These are phyloP conservation scores for Davidsoniella eucalypti DNA, from an alignment of 2,329 filamentous ascomycete species.

Conservation along the genomic window DNA sequence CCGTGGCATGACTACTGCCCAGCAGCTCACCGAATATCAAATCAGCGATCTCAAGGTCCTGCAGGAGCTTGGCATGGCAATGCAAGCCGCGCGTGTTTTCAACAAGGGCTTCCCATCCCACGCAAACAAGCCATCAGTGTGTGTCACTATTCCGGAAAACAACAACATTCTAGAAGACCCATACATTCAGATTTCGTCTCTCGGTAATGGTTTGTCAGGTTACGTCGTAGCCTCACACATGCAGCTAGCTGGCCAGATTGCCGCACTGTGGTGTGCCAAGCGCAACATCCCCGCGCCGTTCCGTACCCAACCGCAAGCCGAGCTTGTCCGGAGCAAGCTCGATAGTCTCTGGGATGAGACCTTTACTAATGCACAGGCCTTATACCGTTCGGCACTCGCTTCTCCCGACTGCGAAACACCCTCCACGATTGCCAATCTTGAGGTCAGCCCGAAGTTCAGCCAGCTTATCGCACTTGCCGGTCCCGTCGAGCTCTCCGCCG, in stretches of 20 bases:
- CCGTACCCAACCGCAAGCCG: constrained; percentile 27
- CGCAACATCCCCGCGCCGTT: constrained; percentile 44
- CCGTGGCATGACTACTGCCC: constrained; percentile 27
- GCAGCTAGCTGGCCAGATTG: constrained; percentile 45
- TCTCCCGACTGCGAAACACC: constrained; percentile 12
- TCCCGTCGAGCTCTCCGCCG: constrained; percentile 33
- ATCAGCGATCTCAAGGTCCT: constrained; percentile 32
- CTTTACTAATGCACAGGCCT: too few relatives aligned
- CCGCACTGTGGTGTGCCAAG: constrained; percentile 41
- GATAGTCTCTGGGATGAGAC: constrained; percentile 21
- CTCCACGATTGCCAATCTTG: constrained; percentile 2
- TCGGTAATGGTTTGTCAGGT: constrained; percentile 17
- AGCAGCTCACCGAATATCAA: constrained; percentile 27
- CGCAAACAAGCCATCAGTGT: background rate
- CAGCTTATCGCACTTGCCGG: constrained; percentile 27
- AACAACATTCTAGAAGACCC: constrained; percentile 29
- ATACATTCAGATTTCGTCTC: constrained; percentile 25
- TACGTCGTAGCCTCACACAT: constrained; percentile 28
- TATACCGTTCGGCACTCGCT: too few relatives aligned
- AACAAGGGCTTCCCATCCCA: background rate
- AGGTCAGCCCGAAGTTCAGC: constrained; percentile 16
- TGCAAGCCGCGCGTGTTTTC: constrained; percentile 26
- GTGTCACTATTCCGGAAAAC: background rate
- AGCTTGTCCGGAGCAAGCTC: constrained; percentile 18
- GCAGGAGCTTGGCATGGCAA: constrained; percentile 29